phyloP scores from a whole-genome alignment of 495 filamentous ascomycete genomes.

The Tuber microsphaerosporum region DNA sequence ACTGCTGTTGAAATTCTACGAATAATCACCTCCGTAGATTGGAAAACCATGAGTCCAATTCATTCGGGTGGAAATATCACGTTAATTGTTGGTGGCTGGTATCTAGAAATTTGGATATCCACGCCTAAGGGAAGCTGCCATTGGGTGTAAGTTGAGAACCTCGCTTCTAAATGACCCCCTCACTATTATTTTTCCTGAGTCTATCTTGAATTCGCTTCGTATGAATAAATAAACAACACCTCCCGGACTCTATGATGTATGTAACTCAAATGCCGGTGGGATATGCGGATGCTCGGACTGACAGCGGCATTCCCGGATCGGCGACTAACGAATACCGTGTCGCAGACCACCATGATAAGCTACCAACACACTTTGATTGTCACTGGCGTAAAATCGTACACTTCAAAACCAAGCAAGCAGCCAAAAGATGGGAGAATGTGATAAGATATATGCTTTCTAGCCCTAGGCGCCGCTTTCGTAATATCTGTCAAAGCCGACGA shows the following conservation, averaged over 20 bases:
- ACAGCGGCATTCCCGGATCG: neutral
- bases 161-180: neutral
- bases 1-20: neutral
- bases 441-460: neutral
- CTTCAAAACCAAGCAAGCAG: neutral
- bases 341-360: neutral
- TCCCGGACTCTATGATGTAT: neutral
- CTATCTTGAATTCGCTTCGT: neutral
- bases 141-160: neutral
- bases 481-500: neutral
- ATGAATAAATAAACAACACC: neutral
- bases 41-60: neutral
- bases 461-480: neutral
- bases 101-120: neutral
- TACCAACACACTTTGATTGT: neutral
- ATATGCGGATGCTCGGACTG: neutral
- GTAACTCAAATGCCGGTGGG: neutral
- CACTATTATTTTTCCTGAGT: neutral
- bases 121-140: neutral
- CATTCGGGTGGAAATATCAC: neutral
- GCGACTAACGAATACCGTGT: neutral
- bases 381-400: neutral
- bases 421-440: neutral
- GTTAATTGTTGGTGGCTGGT: neutral
- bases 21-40: neutral